A percentile compares a stretch with the other conserved stretches of the same genome.
Evolutionary conservation across 495 filamentous ascomycete species (phyloP).

Genomic region (Trypethelium eluteriae): DNA sequence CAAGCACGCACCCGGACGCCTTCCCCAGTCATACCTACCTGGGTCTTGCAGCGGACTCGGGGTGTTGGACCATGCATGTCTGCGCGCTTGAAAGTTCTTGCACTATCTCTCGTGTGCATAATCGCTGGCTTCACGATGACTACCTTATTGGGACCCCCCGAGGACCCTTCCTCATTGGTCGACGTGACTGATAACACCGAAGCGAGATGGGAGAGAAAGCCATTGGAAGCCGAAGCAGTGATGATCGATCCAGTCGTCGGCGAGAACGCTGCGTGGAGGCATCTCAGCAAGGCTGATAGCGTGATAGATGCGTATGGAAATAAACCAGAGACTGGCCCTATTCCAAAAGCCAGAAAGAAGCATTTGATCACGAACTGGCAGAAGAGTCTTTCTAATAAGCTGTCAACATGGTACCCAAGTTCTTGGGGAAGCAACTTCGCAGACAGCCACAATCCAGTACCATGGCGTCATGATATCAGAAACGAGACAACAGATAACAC

Average conservation of each 20-base stretch:
- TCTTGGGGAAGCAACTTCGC: background rate
- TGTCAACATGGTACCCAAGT: slow-evolving; percentile 3
- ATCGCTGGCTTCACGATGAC: slow-evolving; percentile 4
- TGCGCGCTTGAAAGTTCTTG: background rate
- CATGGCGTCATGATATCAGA: background rate
- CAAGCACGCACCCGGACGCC: background rate
- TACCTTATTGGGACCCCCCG: background rate
- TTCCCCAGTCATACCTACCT: slow-evolving; percentile 1
- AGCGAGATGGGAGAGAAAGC: background rate
- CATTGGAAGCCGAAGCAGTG: slow-evolving; percentile 2
- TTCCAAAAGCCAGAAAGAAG: background rate
- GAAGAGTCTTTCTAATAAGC: background rate
- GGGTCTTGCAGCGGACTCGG: background rate
- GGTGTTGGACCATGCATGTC: background rate
- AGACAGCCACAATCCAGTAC: background rate
- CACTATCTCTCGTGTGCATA: background rate
- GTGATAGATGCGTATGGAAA: background rate
- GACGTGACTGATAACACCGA: background rate
- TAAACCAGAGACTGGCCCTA: background rate
- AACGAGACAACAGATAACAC: background rate
- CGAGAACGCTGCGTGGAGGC: background rate
- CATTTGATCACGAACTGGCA: background rate
- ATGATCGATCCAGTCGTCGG: background rate
- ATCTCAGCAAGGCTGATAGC: background rate
- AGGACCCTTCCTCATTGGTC: background rate